A percentile compares a stretch with the other conserved stretches of the same genome.
Evolutionary conservation across 139 green algal species (phyloP).

Genomic region (Eudorina sp.): DNA sequence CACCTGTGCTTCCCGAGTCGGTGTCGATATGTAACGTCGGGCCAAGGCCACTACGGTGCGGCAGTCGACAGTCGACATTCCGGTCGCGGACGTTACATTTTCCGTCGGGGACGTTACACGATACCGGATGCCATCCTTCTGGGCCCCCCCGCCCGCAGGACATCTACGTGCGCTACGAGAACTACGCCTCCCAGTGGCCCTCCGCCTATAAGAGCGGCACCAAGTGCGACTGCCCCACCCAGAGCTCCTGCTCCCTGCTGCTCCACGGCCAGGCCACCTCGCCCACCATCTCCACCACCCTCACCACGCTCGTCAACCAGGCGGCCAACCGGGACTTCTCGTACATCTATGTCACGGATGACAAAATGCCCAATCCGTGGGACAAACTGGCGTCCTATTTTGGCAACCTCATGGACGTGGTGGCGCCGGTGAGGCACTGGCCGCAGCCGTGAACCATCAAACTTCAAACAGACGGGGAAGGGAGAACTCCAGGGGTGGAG

Average conservation of each 20-base stretch:
- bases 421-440: background rate
- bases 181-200: slow-evolving; percentile 26
- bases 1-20: too few relatives aligned
- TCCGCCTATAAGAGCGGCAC: background rate
- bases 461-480: too few relatives aligned
- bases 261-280: slow-evolving; percentile 13
- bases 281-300: background rate
- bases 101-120: too few relatives aligned
- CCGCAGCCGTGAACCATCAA: too few relatives aligned
- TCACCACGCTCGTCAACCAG: background rate
- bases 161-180: slow-evolving; percentile 43
- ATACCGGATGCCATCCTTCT: too few relatives aligned
- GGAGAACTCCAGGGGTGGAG: too few relatives aligned
- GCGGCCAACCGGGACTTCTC: background rate
- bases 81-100: too few relatives aligned
- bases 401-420: background rate
- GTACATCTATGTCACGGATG: slow-evolving; percentile 23
- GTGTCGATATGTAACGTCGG: too few relatives aligned
- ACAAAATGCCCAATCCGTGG: slow-evolving; percentile 35
- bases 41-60: too few relatives aligned
- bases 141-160: too few relatives aligned
- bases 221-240: background rate
- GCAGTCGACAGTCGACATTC: too few relatives aligned
- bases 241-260: background rate
- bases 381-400: slow-evolving; percentile 25